phyloP scores from a whole-genome alignment of 495 filamentous ascomycete species.

The Aspergillus bridgeri region DNA sequence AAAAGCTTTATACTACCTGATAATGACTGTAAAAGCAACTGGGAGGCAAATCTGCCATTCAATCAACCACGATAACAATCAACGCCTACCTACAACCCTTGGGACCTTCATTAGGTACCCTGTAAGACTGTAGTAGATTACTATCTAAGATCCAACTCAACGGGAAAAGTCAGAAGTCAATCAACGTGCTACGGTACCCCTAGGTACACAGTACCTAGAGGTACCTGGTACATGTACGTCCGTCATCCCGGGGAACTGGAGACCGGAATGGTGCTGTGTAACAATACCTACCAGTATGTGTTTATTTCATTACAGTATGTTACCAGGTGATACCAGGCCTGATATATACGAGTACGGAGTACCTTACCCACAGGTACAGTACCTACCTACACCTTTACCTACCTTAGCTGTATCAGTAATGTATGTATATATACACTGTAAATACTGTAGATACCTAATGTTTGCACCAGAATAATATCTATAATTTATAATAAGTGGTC shows the following conservation, averaged over 20 bases:
- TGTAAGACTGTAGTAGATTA: background rate
- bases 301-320: too few relatives aligned
- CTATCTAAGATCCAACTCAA: background rate
- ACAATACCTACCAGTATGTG: background rate
- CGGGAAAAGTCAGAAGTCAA: too few relatives aligned
- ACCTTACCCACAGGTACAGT: too few relatives aligned
- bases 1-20: background rate
- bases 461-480: conserved; percentile 7
- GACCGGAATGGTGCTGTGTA: background rate
- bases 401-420: too few relatives aligned
- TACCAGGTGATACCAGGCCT: too few relatives aligned
- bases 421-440: background rate
- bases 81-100: background rate
- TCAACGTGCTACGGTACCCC: background rate
- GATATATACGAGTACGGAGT: too few relatives aligned
- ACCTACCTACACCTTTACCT: too few relatives aligned
- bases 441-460: background rate
- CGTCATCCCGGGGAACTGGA: background rate
- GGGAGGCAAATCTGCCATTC: background rate
- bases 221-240: background rate
- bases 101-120: too few relatives aligned
- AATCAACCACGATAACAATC: background rate
- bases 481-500: conserved; percentile 7
- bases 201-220: background rate
- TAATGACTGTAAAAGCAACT: background rate